Conservation (phyloP, 2,329 filamentous ascomycete species). For the Escovopsis sp. region DNA sequence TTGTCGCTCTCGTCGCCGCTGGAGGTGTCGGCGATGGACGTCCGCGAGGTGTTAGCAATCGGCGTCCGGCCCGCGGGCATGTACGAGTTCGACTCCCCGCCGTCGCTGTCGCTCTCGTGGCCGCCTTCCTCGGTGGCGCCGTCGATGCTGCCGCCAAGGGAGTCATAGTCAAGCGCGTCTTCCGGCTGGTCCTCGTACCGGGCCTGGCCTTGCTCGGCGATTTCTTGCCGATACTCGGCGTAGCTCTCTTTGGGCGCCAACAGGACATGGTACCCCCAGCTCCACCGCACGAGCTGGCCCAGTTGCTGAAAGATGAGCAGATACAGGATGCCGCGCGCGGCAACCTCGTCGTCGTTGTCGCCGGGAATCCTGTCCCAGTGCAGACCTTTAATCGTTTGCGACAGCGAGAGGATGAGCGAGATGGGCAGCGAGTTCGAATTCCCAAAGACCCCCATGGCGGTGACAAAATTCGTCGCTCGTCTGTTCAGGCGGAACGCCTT, state of each 20-base stretch:
- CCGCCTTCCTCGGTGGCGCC: conserved; percentile 21
- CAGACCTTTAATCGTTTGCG: conserved; percentile 77
- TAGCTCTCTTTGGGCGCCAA: conserved; percentile 72
- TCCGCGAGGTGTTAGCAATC: conserved; percentile 32
- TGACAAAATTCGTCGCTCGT: conserved; percentile 83
- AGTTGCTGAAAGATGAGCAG: conserved; percentile 95
- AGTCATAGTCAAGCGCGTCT: conserved; percentile 17
- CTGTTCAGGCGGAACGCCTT: conserved; percentile 68
- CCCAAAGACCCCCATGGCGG: conserved; percentile 93
- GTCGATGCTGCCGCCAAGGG: conserved; percentile 25
- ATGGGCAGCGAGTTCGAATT: conserved; percentile 98
- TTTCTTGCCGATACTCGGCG: conserved; percentile 43
- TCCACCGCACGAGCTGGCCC: conserved; percentile 90
- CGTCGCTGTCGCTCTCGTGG: conserved; percentile 18
- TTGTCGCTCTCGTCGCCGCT: conserved; percentile 27
- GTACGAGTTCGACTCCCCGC: conserved; percentile 32
- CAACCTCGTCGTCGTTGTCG: conserved; percentile 92
- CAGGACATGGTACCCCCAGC: conserved; percentile 91
- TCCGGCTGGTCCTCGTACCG: conserved; percentile 26
- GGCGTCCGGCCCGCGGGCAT: conserved; percentile 43
- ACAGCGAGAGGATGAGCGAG: conserved; percentile 84
- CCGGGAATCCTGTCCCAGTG: conserved; percentile 87
- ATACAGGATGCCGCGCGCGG: conserved; percentile 84
- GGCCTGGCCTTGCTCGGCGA: conserved; percentile 45
- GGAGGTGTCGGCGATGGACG: conserved; percentile 31